A percentile compares a stretch with the other conserved stretches of the same genome.
These are phyloP conservation scores for Melaleuca alternifolia DNA, from an alignment of 345 rosid species.

Conservation along the genomic window DNA sequence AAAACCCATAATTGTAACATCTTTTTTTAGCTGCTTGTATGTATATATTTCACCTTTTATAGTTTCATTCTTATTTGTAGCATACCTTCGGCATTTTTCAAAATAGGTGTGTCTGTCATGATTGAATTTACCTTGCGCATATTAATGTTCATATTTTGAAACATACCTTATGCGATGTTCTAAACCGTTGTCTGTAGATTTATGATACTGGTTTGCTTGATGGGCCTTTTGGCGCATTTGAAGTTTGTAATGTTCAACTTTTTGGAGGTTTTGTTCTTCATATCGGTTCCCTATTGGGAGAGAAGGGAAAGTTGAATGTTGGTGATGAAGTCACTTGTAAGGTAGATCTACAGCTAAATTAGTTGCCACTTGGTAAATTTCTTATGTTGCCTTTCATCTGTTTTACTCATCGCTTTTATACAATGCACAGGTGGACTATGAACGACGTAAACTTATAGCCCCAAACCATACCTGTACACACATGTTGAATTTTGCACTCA, in stretches of 20 bases:
- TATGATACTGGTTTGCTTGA: slow-evolving; percentile 73
- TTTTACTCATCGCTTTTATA: background rate
- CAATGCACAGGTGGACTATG: slow-evolving; percentile 71
- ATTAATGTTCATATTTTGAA: background rate
- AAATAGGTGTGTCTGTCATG: background rate
- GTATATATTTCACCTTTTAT: background rate
- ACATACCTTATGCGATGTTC: slow-evolving; percentile 1
- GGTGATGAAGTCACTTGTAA: slow-evolving; percentile 76
- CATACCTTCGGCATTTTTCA: background rate
- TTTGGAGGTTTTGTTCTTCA: slow-evolving; percentile 93
- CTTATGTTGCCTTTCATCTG: background rate
- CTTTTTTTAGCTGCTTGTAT: background rate
- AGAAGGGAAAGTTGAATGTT: slow-evolving; percentile 31
- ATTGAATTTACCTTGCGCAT: background rate
- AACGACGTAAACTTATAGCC: slow-evolving; percentile 79
- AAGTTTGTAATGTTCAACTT: slow-evolving; percentile 77
- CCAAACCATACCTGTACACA: slow-evolving; percentile 98
- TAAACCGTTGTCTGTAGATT: slow-evolving; percentile 33
- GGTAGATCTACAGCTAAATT: slow-evolving; percentile 25
- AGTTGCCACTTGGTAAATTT: background rate
- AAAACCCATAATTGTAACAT: background rate
- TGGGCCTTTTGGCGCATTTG: slow-evolving; percentile 66
- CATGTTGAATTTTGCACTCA: slow-evolving; percentile 92
- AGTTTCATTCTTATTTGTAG: background rate
- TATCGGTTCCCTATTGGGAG: slow-evolving; percentile 53